These are phyloP conservation scores for Arthroderma sp. DNA, from an alignment of 2,329 filamentous ascomycete genomes.

Conservation along the genomic window DNA sequence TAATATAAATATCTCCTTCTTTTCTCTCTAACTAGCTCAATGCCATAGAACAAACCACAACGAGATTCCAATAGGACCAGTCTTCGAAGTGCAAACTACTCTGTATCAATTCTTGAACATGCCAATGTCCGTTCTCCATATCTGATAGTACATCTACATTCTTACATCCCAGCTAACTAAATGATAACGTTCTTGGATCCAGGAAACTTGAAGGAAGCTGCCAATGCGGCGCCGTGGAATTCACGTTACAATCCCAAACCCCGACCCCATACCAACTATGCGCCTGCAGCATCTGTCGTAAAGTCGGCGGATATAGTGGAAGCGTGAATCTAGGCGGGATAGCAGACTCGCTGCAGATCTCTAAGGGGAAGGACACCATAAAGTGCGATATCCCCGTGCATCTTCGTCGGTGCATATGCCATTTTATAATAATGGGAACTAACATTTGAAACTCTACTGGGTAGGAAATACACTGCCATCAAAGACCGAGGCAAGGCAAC, in stretches of 20 bases:
- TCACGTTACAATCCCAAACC: conserved; percentile 33
- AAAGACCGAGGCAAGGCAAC: conserved; percentile 30
- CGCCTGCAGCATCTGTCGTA: conserved; percentile 38
- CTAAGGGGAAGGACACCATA: conserved; percentile 30
- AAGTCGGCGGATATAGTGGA: conserved; percentile 34
- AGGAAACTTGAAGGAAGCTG: conserved; percentile 38
- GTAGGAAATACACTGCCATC: conserved; percentile 33
- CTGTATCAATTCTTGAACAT: conserved; percentile 5
- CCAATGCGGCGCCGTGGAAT: conserved; percentile 37
- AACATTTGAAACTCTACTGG: not conserved
- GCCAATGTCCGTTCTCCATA: conserved; percentile 15
- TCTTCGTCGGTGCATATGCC: not conserved
- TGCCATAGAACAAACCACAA: too few species aligned
- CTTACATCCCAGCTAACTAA: not conserved
- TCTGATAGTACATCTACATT: not conserved
- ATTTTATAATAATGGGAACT: not conserved
- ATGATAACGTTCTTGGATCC: not conserved
- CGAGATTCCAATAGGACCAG: too few species aligned
- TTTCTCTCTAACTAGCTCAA: too few species aligned
- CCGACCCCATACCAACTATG: conserved; percentile 38
- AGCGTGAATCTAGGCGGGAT: conserved; percentile 35
- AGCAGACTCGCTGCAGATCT: conserved; percentile 29
- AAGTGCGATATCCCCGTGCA: conserved; percentile 22
- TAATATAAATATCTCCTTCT: too few species aligned
- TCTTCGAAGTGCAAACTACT: too few species aligned